A percentile compares a stretch with the other conserved stretches of the same genome.
Conservation (phyloP, 768 basidiomycete genomes). For the Leccinum fibrillosum region DNA sequence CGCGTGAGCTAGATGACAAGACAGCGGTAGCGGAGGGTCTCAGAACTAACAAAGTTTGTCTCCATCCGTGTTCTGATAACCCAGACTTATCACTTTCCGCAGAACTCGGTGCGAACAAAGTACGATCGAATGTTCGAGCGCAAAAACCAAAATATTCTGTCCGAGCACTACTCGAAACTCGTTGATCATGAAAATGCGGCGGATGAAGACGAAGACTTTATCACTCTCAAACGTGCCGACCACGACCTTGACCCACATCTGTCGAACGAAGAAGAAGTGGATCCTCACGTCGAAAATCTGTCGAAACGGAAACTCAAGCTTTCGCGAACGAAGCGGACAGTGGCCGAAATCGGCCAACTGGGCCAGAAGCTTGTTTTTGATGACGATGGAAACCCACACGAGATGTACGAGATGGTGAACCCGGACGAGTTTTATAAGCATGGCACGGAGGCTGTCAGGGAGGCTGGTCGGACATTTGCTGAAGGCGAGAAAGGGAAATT, state of each 20-base stretch:
- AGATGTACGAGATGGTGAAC: constrained; percentile 79
- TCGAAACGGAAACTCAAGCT: constrained; percentile 87
- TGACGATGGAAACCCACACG: constrained; percentile 77
- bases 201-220: constrained; percentile 74
- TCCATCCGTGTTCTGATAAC: not conserved
- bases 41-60: constrained; percentile 42
- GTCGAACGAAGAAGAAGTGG: constrained; percentile 23
- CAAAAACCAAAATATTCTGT: constrained; percentile 90
- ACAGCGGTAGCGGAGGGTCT: constrained; percentile 4
- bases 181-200: constrained; percentile 60
- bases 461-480: constrained; percentile 67
- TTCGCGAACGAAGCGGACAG: constrained; percentile 67
- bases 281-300: constrained; percentile 45
- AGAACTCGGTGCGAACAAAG: constrained; percentile 72
- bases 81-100: not conserved
- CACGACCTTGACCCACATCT: constrained; percentile 71
- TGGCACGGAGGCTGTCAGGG: constrained; percentile 60
- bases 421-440: constrained; percentile 71
- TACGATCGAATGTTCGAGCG: constrained; percentile 98
- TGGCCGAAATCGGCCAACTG: constrained; percentile 56
- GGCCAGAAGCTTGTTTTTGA: constrained; percentile 85
- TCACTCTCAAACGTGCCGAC: constrained; percentile 88
- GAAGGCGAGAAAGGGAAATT: constrained; percentile 72
- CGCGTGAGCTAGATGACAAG: not conserved
- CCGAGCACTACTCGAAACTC: constrained; percentile 86